A percentile compares a stretch with the other conserved stretches of the same genome.
Evolutionary conservation across 768 basidiomycete genomes (phyloP).

Genomic region (Trametes cingulata): DNA sequence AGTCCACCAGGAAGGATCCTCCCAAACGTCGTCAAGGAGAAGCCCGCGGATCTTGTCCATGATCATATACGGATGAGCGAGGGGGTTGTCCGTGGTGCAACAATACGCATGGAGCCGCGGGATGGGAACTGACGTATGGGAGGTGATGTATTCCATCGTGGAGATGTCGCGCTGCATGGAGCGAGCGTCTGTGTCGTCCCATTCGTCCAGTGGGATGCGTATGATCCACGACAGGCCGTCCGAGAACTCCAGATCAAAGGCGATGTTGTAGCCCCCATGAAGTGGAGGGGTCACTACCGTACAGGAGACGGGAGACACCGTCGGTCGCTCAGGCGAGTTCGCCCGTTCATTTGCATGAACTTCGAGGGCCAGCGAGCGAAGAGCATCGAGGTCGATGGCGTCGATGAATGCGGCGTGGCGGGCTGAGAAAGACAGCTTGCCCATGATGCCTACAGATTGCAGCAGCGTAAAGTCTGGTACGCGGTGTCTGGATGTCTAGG

Average conservation of each 20-base stretch:
- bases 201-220: neutral
- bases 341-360: too few species aligned
- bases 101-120: slow-evolving; percentile 24
- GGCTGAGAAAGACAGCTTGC: too few species aligned
- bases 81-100: neutral
- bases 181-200: too few species aligned
- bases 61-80: slow-evolving; percentile 1
- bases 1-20: slow-evolving; percentile 4
- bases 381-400: too few species aligned
- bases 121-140: slow-evolving; percentile 17
- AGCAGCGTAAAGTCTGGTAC: too few species aligned
- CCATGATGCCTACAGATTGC: too few species aligned
- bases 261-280: neutral
- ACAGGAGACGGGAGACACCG: neutral
- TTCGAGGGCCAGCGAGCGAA: too few species aligned
- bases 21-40: slow-evolving; percentile 9
- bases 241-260: neutral
- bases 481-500: too few species aligned
- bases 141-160: neutral
- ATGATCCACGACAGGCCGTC: slow-evolving; percentile 7
- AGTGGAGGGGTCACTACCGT: neutral
- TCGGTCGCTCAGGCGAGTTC: too few species aligned
- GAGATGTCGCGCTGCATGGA: too few species aligned
- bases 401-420: too few species aligned
- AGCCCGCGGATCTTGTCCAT: slow-evolving; percentile 6